Conservation (phyloP, 805 yeast genomes). For the Saturnispora sanitii region DNA sequence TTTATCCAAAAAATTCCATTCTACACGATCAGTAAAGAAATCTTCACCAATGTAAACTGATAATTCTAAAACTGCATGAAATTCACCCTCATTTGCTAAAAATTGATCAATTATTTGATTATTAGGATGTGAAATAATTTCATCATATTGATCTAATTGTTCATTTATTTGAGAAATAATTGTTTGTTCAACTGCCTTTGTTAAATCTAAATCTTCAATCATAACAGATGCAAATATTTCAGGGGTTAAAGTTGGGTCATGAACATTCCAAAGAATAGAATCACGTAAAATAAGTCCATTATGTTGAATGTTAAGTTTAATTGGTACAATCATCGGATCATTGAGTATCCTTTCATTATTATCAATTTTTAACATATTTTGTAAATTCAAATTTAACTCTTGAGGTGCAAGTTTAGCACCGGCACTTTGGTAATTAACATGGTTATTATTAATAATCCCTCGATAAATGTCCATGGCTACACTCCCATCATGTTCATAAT, state of each 20-base stretch:
- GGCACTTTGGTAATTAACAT: slow-evolving; percentile 21
- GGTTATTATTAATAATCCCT: slow-evolving; percentile 16
- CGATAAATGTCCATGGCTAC: slow-evolving; percentile 28
- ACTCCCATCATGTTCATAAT: slow-evolving; percentile 51
- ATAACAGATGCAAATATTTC: slow-evolving; percentile 65
- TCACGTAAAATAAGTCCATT: slow-evolving; percentile 49
- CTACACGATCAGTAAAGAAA: slow-evolving; percentile 84
- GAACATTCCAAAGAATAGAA: slow-evolving; percentile 64
- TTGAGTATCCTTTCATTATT: background rate
- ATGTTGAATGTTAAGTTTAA: slow-evolving; percentile 51
- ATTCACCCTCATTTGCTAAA: slow-evolving; percentile 31
- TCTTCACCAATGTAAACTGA: slow-evolving; percentile 76
- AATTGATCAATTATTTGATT: slow-evolving; percentile 36
- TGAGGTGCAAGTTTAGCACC: slow-evolving; percentile 32
- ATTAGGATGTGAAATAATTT: slow-evolving; percentile 46
- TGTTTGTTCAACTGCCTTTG: slow-evolving; percentile 49
- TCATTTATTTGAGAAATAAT: slow-evolving; percentile 64
- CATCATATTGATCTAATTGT: slow-evolving; percentile 69
- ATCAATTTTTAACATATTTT: background rate
- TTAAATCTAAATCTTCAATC: slow-evolving; percentile 77
- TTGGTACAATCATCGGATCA: slow-evolving; percentile 43
- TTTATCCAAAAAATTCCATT: slow-evolving; percentile 70
- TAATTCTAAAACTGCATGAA: slow-evolving; percentile 71
- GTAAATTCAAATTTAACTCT: slow-evolving; percentile 20
- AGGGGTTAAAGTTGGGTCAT: slow-evolving; percentile 59